A percentile compares a stretch with the other conserved stretches of the same genome.
Evolutionary conservation across 257 asterid genomes (phyloP).

Genomic region (Craterostigma plantagineum): DNA sequence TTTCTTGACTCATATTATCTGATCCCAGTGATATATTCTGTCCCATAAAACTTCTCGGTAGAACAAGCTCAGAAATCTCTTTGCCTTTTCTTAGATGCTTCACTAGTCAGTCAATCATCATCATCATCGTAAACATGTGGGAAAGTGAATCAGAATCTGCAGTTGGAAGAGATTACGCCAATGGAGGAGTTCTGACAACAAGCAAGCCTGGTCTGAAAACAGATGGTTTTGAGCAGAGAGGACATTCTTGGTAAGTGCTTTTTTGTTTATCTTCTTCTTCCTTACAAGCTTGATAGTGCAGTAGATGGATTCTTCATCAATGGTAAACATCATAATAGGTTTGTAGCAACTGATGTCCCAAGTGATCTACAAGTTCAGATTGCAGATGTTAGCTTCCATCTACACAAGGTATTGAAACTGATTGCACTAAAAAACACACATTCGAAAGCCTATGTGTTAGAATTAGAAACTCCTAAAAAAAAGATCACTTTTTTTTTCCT

Average conservation of each 20-base stretch:
- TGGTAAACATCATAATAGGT: conserved; percentile 26
- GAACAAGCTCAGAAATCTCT: conserved; percentile 11
- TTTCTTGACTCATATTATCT: neutral
- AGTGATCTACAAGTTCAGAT: conserved; percentile 77
- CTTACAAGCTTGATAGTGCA: neutral
- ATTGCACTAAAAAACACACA: too few species aligned
- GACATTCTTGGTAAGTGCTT: conserved; percentile 59
- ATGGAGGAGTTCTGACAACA: conserved; percentile 40
- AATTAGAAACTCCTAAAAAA: too few species aligned
- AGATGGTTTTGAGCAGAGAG: conserved; percentile 80
- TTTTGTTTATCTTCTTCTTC: neutral
- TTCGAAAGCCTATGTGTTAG: too few species aligned
- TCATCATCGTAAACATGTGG: conserved; percentile 33
- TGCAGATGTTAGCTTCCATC: conserved; percentile 64
- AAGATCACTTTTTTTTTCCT: too few species aligned
- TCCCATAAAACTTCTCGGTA: conserved; percentile 14
- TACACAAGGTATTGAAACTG: conserved; percentile 99
- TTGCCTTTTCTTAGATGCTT: neutral
- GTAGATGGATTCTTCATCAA: neutral
- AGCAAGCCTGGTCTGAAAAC: conserved; percentile 46
- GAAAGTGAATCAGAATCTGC: conserved; percentile 62
- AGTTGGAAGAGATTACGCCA: conserved; percentile 38
- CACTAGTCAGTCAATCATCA: too few species aligned
- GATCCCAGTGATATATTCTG: neutral
- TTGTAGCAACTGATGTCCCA: conserved; percentile 76